Base-by-base conservation (phyloP, 108 stramenopile genomes). In the Nitzschia palea region DNA sequence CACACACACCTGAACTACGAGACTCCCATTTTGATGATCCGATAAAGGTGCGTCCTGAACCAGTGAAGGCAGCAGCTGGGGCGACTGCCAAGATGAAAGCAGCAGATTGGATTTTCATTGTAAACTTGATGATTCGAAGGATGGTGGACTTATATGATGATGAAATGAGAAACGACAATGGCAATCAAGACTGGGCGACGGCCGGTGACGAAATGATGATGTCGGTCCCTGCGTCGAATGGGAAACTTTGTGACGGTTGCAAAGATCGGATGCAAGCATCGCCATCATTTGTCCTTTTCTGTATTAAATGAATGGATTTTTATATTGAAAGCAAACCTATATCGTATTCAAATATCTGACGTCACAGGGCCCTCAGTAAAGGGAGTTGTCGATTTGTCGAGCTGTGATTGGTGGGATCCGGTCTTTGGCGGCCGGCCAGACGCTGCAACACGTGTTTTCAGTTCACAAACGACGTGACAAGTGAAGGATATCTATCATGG, bases 31-130 rank as follows among this genome's bases (percentile, higher is more conserved):
- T 48, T 5, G 47, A 12, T 5, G 47, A 48, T n/a, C 47, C 47
- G 22, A 48, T 20, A 48, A 48, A 48, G 17, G 47, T 18, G 47
- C 47, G 15, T 20, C 47, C 47, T 48, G 4, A 20, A 18, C 47
- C 22, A 20, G 54, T 32, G 28, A 50, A 54, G 47, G 47, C 36
- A 26, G 44, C 55, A 28, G 63, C 55, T n/a, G 60, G 55, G 17
- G 55, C 17, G 18, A 53, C 62, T 17, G 62, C 29, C 43, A 73
- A 34, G 35, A 74, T 55, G 29, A 67, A 60, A 9, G 74, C n/a
- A 35, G 59, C 62, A 33, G 75, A 44, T 58, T 65, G 64, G 61
- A 79, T 58, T 65, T 74, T 79, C 78, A 79, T 79, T 54, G 47
- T 70, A 8, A 12, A 55, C 10, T 10, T 14, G 5, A 51, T 12